These are phyloP conservation scores for Colletotrichum aenigma DNA, from an alignment of 2,329 filamentous ascomycete species.

Conservation along the genomic window DNA sequence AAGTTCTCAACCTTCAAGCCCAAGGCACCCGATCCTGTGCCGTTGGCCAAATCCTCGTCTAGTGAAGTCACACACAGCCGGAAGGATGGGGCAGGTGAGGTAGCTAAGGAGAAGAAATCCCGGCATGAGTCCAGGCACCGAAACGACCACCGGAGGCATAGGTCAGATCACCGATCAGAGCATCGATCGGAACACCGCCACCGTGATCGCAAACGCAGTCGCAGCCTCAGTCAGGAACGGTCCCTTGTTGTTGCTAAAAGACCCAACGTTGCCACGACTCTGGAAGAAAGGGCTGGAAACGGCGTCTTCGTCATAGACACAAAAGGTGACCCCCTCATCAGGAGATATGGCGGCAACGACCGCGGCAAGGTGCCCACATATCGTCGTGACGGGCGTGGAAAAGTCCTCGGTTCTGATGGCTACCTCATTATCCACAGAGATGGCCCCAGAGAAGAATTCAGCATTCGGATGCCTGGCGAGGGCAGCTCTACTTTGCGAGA, in stretches of 20 bases:
- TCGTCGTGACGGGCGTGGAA: constrained; percentile 69
- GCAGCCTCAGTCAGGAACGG: neutral
- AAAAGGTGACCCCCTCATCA: constrained; percentile 77
- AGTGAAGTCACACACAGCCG: neutral
- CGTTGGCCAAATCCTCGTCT: constrained; percentile 14
- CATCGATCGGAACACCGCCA: neutral
- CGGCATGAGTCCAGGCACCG: constrained; percentile 23
- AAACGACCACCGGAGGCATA: constrained; percentile 6
- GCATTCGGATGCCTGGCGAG: constrained; percentile 49
- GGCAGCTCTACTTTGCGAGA: constrained; percentile 45
- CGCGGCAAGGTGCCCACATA: constrained; percentile 75
- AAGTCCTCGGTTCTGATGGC: constrained; percentile 68
- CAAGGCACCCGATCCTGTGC: constrained; percentile 36
- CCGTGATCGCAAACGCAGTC: constrained; percentile 3
- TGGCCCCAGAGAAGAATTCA: constrained; percentile 61
- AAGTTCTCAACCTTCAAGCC: constrained; percentile 78
- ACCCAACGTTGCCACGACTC: constrained; percentile 7
- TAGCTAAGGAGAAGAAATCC: constrained; percentile 6
- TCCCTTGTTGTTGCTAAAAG: neutral
- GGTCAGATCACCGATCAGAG: neutral
- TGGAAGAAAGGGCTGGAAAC: constrained; percentile 30
- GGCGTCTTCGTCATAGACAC: constrained; percentile 68
- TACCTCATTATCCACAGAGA: constrained; percentile 71
- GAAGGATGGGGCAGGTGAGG: neutral
- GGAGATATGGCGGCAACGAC: constrained; percentile 76